Evolutionary conservation across 352 stramenopile genomes (phyloP).

Genomic region (Pythium inflatum): DNA sequence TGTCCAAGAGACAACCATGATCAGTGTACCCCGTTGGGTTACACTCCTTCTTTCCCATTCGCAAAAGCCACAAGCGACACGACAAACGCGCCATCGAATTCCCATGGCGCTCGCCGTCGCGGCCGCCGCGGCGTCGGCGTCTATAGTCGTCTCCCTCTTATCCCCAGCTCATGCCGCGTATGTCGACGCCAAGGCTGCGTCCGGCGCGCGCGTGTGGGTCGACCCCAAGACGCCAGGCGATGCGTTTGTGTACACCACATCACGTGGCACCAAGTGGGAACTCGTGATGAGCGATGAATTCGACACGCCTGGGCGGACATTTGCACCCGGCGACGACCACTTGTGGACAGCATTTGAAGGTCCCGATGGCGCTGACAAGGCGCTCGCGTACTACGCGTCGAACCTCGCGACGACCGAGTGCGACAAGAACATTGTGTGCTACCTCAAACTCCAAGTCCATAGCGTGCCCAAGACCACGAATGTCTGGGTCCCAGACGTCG

Average conservation of each 20-base stretch:
- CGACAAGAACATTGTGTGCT: constrained; percentile 36
- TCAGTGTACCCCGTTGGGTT: constrained; percentile 3
- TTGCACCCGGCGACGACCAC: constrained; percentile 91
- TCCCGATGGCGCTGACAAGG: constrained; percentile 66
- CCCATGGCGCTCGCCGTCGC: background rate
- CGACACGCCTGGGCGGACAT: constrained; percentile 71
- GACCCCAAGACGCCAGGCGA: constrained; percentile 60
- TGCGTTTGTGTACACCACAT: constrained; percentile 41
- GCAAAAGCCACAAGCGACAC: background rate
- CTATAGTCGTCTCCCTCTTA: background rate
- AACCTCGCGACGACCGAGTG: constrained; percentile 25
- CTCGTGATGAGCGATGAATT: constrained; percentile 84
- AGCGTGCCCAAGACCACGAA: constrained; percentile 41
- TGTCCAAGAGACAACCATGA: no score
- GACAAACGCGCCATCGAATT: background rate
- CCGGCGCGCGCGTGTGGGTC: constrained; percentile 43
- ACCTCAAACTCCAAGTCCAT: constrained; percentile 60
- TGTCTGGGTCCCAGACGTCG: constrained; percentile 65
- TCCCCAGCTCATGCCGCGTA: background rate
- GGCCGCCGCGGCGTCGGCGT: background rate
- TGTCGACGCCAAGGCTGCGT: constrained; percentile 3
- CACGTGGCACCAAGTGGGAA: constrained; percentile 44
- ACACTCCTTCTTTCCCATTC: background rate
- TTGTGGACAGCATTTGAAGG: constrained; percentile 95
- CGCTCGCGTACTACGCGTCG: constrained; percentile 25